Conservation (phyloP, 331 rosid genomes). For the Quercus tomentella region DNA sequence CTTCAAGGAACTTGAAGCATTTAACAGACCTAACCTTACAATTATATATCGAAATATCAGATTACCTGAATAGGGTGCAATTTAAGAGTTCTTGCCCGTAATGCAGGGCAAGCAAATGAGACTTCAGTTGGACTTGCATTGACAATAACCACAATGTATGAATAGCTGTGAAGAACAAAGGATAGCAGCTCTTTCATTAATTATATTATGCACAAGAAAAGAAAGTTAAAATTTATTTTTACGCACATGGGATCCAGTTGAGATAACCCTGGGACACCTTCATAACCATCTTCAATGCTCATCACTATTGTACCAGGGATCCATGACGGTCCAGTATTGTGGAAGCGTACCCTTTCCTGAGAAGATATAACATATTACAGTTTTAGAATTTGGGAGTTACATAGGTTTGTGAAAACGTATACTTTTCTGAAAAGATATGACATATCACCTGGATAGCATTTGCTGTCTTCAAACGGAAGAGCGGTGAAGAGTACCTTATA, state of each 20-base stretch:
- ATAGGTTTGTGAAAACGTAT: background rate
- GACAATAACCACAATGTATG: constrained; percentile 63
- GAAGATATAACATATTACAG: constrained; percentile 6
- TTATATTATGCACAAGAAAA: background rate
- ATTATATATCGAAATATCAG: constrained; percentile 6
- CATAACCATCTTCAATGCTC: constrained; percentile 92
- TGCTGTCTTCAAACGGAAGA: constrained; percentile 76
- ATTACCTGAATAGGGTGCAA: constrained; percentile 85
- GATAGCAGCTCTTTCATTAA: constrained; percentile 13
- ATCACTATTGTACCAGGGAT: constrained; percentile 71
- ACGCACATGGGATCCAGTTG: constrained; percentile 90
- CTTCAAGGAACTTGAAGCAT: background rate
- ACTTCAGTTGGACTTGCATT: constrained; percentile 72
- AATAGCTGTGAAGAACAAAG: constrained; percentile 49
- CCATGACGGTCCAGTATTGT: constrained; percentile 66
- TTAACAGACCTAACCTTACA: too few species aligned
- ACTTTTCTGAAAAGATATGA: background rate
- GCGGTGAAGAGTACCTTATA: constrained; percentile 93
- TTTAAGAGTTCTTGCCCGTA: constrained; percentile 53
- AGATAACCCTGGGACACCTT: constrained; percentile 65
- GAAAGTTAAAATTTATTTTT: constrained; percentile 12
- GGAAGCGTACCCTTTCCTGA: constrained; percentile 71
- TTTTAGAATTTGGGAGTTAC: constrained; percentile 1
- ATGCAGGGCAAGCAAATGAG: constrained; percentile 48
- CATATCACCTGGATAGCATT: constrained; percentile 72